phyloP scores from a whole-genome alignment of 176 grass and related monocot genomes.

The Eleusine coracana region DNA sequence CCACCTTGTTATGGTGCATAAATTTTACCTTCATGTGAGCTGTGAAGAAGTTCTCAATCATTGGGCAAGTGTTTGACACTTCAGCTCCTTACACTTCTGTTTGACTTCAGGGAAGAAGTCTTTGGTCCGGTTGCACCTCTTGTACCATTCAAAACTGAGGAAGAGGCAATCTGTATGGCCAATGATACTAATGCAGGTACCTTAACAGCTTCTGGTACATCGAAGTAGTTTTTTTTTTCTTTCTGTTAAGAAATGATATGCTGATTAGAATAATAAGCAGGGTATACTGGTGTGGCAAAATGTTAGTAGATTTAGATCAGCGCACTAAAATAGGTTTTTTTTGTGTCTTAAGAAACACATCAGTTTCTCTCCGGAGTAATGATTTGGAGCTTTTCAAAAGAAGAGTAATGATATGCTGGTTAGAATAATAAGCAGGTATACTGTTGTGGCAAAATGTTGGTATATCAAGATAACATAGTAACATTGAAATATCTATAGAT shows the following conservation, averaged over 20 bases:
- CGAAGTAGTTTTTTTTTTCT: background rate
- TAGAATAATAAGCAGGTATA: slow-evolving; percentile 9
- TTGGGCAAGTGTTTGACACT: slow-evolving; percentile 27
- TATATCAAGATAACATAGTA: background rate
- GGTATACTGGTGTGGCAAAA: too few species aligned
- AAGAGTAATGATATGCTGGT: background rate
- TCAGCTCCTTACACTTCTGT: slow-evolving; percentile 21
- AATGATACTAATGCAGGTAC: slow-evolving; percentile 93
- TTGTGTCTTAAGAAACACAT: background rate
- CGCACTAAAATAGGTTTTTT: too few species aligned
- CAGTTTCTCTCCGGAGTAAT: background rate
- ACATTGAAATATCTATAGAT: too few species aligned
- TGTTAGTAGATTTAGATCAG: too few species aligned
- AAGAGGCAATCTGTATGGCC: slow-evolving; percentile 83
- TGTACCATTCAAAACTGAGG: slow-evolving; percentile 95
- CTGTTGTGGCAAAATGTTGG: background rate
- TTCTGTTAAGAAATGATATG: too few species aligned
- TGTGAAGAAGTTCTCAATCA: slow-evolving; percentile 7
- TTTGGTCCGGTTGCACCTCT: slow-evolving; percentile 98
- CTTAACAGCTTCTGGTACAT: background rate
- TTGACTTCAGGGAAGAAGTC: slow-evolving; percentile 82
- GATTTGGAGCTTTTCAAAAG: background rate
- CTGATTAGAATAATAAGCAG: too few species aligned
- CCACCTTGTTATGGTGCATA: slow-evolving; percentile 29
- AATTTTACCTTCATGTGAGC: slow-evolving; percentile 36